Conservation (phyloP, 1,284 basidiomycete genomes). For the Melampsora americana region DNA sequence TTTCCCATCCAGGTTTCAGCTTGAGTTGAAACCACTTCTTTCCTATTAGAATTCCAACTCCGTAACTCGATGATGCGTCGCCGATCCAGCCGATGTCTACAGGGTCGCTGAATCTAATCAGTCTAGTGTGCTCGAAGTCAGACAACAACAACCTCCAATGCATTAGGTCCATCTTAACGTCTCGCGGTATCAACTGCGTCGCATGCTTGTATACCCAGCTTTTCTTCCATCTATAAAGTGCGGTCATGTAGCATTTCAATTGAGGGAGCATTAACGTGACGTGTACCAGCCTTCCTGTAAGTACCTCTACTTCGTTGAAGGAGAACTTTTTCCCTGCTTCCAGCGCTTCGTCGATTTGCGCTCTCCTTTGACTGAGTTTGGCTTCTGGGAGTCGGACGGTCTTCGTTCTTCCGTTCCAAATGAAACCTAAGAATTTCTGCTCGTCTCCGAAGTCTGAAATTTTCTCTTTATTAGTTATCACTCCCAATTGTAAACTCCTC, state of each 20-base stretch:
- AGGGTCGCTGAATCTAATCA: not conserved
- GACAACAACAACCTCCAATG: not conserved
- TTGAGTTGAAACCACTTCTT: constrained; percentile 4
- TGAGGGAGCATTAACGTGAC: not conserved
- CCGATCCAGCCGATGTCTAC: constrained; percentile 5
- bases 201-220: not conserved
- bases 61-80: constrained; percentile 2
- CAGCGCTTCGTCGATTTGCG: not conserved
- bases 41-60: not conserved
- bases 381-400: not conserved
- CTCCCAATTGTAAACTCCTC: not conserved
- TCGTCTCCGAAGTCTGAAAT: not conserved
- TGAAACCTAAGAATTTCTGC: not conserved
- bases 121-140: not conserved
- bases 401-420: not conserved
- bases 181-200: not conserved
- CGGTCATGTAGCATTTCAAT: not conserved
- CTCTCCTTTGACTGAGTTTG: not conserved
- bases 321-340: not conserved
- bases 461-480: not conserved
- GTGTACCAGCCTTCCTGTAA: not conserved
- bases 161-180: not conserved
- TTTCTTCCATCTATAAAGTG: not conserved
- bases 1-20: not conserved
- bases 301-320: not conserved